These are phyloP conservation scores for Metarhizium robertsii DNA, from an alignment of 2,329 filamentous ascomycete species.

Conservation along the genomic window DNA sequence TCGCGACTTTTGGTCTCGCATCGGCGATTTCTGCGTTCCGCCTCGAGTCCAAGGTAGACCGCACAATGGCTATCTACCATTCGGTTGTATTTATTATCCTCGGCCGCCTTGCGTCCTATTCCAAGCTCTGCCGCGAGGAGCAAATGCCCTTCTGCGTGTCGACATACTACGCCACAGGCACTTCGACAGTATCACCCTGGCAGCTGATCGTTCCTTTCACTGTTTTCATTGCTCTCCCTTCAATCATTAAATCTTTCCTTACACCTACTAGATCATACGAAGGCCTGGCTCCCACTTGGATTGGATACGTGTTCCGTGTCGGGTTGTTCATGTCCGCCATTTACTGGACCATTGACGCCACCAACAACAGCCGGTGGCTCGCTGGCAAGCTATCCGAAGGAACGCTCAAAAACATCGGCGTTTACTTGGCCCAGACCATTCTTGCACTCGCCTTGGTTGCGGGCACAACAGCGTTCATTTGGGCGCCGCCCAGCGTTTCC, in stretches of 20 bases:
- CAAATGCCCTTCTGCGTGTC: conserved; percentile 96
- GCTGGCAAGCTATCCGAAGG: conserved; percentile 42
- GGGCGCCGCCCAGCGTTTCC: conserved; percentile 74
- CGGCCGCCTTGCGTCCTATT: conserved; percentile 72
- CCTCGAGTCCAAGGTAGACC: conserved; percentile 56
- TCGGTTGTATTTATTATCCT: conserved; percentile 75
- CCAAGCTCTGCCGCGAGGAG: conserved; percentile 89
- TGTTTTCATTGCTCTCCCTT: conserved; percentile 63
- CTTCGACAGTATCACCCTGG: conserved; percentile 88
- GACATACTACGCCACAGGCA: conserved; percentile 88
- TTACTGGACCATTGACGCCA: conserved; percentile 86
- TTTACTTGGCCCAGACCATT: conserved; percentile 70
- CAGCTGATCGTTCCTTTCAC: conserved; percentile 73
- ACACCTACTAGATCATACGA: conserved; percentile 77
- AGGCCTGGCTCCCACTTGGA: conserved; percentile 75
- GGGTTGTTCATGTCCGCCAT: conserved; percentile 66
- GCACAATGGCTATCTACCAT: conserved; percentile 72
- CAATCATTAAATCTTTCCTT: conserved; percentile 72
- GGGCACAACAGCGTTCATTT: conserved; percentile 76
- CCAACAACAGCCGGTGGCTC: conserved; percentile 79
- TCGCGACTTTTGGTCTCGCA: conserved; percentile 77
- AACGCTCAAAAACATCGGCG: conserved; percentile 62
- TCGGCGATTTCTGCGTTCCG: conserved; percentile 67
- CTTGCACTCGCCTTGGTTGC: conserved; percentile 74
- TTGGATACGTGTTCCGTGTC: conserved; percentile 67